Percentiles rank a stretch among this genome's conserved stretches.
These are phyloP conservation scores for Calonectria multiphialidica DNA, from an alignment of 2,329 filamentous ascomycete species.

Conservation along the genomic window DNA sequence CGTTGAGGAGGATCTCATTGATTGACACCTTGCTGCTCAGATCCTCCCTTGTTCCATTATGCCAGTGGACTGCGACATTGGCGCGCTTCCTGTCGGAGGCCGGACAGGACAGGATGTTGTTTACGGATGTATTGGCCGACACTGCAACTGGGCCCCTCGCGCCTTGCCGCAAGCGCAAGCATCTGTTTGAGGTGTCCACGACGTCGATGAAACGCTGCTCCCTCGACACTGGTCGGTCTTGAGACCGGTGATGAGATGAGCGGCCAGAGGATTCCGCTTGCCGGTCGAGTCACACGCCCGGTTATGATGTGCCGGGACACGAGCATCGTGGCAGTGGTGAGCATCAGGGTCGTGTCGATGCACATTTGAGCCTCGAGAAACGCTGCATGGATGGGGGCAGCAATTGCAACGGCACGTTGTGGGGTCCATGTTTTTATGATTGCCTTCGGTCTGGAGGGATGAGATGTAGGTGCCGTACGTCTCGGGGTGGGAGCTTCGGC, in stretches of 20 bases:
- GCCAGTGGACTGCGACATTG: conserved; percentile 46
- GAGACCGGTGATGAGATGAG: not conserved
- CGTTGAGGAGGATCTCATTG: conserved; percentile 34
- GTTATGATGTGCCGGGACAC: not conserved
- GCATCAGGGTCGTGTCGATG: not conserved
- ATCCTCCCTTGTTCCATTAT: conserved; percentile 37
- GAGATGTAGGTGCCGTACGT: conserved; percentile 40
- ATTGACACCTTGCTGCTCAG: conserved; percentile 38
- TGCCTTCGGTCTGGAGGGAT: conserved; percentile 29
- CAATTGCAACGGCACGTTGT: conserved; percentile 38
- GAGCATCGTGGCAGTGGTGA: not conserved
- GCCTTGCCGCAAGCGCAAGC: conserved; percentile 30
- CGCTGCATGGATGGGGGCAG: conserved; percentile 38
- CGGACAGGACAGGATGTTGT: conserved; percentile 38
- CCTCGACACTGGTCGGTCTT: not conserved
- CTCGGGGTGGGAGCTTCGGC: not conserved
- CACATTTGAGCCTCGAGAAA: conserved; percentile 25
- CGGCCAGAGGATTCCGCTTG: conserved; percentile 3
- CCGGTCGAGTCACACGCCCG: not conserved
- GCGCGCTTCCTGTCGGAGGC: conserved; percentile 35
- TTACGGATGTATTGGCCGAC: conserved; percentile 22
- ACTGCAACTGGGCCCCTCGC: conserved; percentile 36
- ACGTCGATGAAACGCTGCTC: conserved; percentile 35
- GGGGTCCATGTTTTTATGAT: conserved; percentile 35
- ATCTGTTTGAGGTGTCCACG: conserved; percentile 34